Conservation (phyloP, 1,139 yeast species). For the Pichia kudriavzevii region DNA sequence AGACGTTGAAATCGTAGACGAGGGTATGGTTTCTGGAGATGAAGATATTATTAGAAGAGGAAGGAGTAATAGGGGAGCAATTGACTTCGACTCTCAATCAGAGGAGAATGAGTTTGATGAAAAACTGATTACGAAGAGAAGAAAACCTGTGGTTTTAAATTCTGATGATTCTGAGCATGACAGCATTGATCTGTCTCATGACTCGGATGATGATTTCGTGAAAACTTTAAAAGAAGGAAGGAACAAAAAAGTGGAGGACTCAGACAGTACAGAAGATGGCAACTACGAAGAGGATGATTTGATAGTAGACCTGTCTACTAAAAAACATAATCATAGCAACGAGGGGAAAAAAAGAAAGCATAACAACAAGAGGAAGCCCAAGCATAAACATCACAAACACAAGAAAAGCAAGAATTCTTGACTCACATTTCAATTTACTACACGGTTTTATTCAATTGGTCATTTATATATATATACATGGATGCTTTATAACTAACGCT, state of each 20-base stretch:
- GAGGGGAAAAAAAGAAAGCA: background rate
- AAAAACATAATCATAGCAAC: background rate
- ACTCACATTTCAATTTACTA: background rate
- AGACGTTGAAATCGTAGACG: conserved; percentile 4
- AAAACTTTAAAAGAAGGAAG: background rate
- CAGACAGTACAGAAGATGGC: conserved; percentile 6
- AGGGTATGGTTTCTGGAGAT: conserved; percentile 9
- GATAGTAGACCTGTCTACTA: background rate
- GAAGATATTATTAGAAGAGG: background rate
- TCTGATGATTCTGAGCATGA: background rate
- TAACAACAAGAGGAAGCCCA: conserved; percentile 2
- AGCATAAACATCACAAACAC: conserved; percentile 1
- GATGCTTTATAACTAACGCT: too few relatives aligned
- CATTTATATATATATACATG: conserved; percentile 1
- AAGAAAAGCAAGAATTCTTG: conserved; percentile 3
- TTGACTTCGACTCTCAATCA: background rate
- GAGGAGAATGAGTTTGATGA: background rate
- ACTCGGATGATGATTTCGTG: conserved; percentile 4
- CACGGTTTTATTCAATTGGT: conserved; percentile 2
- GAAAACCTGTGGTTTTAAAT: background rate
- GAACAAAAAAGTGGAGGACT: background rate
- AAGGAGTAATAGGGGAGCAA: background rate
- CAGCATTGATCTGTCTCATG: background rate
- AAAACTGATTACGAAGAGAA: background rate
- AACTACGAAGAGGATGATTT: conserved; percentile 6